phyloP scores from a whole-genome alignment of 75 land plant genomes.

The Picea sitchensis region DNA sequence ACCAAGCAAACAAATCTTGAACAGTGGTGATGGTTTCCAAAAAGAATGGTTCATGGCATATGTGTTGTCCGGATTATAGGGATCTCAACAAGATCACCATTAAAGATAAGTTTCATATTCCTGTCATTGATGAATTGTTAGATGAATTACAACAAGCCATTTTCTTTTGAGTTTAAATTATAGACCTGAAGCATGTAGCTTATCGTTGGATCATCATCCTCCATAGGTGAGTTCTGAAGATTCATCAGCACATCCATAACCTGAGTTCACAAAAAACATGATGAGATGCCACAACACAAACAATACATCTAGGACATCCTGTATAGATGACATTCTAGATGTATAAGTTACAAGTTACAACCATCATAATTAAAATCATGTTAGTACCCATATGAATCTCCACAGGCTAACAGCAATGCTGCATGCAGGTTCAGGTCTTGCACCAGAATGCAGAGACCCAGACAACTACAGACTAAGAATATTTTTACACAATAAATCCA shows the following conservation, averaged over 20 bases:
- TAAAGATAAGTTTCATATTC: too few species aligned
- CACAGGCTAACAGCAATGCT: not conserved
- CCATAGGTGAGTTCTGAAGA: constrained; percentile 26
- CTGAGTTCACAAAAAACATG: constrained; percentile 10
- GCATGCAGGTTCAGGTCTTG: not conserved
- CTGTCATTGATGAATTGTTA: too few species aligned
- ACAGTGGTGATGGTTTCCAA: too few species aligned
- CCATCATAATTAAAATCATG: not conserved
- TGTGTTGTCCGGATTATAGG: too few species aligned
- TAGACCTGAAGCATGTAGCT: constrained; percentile 34
- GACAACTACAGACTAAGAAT: too few species aligned
- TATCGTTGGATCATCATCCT: constrained; percentile 27
- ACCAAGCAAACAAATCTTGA: not conserved
- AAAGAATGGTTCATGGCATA: too few species aligned
- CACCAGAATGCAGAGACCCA: not conserved
- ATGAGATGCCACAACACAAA: not conserved
- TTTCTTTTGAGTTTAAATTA: not conserved
- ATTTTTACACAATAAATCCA: not conserved
- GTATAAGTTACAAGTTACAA: not conserved
- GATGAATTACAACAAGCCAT: not conserved
- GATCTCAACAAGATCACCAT: not conserved
- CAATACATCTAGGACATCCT: not conserved
- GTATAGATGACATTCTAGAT: not conserved
- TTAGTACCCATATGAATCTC: not conserved
- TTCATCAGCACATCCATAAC: constrained; percentile 34